Evolutionary conservation across 2,329 filamentous ascomycete species (phyloP).

Genomic region (Sclerotinia trifoliorum): DNA sequence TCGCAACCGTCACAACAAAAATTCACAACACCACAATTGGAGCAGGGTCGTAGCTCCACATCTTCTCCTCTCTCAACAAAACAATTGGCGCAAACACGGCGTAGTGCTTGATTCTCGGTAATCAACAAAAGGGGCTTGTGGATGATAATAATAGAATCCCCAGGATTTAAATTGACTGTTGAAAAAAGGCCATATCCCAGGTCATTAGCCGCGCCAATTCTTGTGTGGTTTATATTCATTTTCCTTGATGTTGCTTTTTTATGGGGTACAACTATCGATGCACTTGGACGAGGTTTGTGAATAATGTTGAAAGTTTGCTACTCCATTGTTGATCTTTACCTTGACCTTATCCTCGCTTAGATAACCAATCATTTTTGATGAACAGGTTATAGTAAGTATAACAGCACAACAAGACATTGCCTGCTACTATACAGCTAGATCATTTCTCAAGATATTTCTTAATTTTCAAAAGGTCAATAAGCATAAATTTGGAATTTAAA

Average conservation of each 20-base stretch:
- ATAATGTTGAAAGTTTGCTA: background rate
- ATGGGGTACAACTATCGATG: background rate
- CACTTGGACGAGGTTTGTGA: background rate
- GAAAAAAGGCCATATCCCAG: constrained; percentile 34
- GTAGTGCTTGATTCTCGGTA: constrained; percentile 35
- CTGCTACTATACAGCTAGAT: background rate
- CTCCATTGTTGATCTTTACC: background rate
- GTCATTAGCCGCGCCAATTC: constrained; percentile 16
- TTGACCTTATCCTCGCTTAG: background rate
- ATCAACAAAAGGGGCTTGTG: constrained; percentile 33
- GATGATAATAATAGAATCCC: constrained; percentile 33
- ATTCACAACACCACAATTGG: constrained; percentile 51
- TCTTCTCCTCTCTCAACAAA: constrained; percentile 25
- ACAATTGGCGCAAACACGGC: constrained; percentile 36
- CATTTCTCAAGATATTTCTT: no score
- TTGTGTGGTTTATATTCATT: constrained; percentile 29
- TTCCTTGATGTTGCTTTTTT: background rate
- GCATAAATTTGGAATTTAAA: no score
- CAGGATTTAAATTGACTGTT: constrained; percentile 22
- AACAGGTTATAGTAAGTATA: no score
- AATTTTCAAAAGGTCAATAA: background rate
- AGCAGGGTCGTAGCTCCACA: constrained; percentile 44
- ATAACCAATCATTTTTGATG: background rate
- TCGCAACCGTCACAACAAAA: constrained; percentile 59
- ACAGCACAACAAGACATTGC: background rate